Evolutionary conservation across 2,329 filamentous ascomycete species (phyloP).

Genomic region (Cordyceps cicadae): DNA sequence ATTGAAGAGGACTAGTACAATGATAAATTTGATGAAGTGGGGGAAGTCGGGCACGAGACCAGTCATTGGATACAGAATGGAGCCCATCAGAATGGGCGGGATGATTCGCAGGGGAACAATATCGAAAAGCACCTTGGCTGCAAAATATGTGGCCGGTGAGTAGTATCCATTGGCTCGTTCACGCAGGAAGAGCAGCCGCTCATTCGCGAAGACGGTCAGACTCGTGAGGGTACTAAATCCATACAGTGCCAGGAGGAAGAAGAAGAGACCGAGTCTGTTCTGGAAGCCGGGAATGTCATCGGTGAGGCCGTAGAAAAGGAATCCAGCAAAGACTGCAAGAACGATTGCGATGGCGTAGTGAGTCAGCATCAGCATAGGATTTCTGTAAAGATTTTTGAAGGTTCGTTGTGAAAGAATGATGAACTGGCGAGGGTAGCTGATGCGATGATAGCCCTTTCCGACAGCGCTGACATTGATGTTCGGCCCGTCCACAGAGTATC

Average conservation of each 20-base stretch:
- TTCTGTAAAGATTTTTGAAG: constrained; percentile 95
- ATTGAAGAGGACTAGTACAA: constrained; percentile 93
- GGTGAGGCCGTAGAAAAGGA: constrained; percentile 90
- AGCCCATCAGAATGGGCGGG: constrained; percentile 88
- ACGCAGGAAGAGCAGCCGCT: constrained; percentile 82
- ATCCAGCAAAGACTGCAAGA: constrained; percentile 87
- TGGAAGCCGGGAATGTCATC: constrained; percentile 97
- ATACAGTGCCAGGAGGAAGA: constrained; percentile 91
- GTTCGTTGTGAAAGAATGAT: constrained; percentile 81
- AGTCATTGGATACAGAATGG: constrained; percentile 97
- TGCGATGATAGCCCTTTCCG: constrained; percentile 72
- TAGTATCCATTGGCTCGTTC: constrained; percentile 98
- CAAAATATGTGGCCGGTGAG: constrained; percentile 85
- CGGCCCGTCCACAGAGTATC: constrained; percentile 35
- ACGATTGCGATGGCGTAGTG: constrained; percentile 97
- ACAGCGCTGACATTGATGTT: constrained; percentile 50
- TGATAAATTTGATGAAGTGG: constrained; percentile 85
- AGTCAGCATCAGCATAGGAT: constrained; percentile 96
- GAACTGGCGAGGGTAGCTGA: constrained; percentile 77
- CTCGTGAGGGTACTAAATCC: constrained; percentile 95
- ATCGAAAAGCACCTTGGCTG: constrained; percentile 95
- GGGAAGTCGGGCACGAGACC: constrained; percentile 73
- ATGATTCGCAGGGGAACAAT: constrained; percentile 90
- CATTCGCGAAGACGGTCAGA: constrained; percentile 84
- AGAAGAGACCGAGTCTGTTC: constrained; percentile 92